Evolutionary conservation across 2,329 filamentous ascomycete genomes (phyloP).

Genomic region (Paraphoma chrysanthemicola): DNA sequence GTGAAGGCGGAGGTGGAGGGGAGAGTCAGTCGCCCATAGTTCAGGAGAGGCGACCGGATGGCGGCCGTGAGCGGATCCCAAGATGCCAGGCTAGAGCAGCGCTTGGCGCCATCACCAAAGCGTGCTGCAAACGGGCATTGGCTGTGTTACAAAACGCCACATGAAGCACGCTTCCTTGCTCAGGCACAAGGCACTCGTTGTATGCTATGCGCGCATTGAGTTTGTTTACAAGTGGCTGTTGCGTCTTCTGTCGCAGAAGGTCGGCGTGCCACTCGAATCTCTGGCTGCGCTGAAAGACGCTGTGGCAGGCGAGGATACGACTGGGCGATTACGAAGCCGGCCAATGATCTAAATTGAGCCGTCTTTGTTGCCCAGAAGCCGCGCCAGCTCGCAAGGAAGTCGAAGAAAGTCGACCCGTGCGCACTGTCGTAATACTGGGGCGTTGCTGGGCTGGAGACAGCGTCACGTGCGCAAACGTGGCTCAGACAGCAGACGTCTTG

Average conservation of each 20-base stretch:
- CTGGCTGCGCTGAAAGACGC: slow-evolving; percentile 5
- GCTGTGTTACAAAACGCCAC: slow-evolving; percentile 14
- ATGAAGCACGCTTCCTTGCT: slow-evolving; percentile 15
- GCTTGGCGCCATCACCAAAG: slow-evolving; percentile 9
- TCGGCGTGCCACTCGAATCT: slow-evolving; percentile 3
- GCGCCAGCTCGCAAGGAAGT: slow-evolving; percentile 12
- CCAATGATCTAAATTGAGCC: slow-evolving; percentile 20
- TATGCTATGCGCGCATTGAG: slow-evolving; percentile 7
- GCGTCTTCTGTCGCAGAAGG: slow-evolving; percentile 17
- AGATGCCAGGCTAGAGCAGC: slow-evolving; percentile 9
- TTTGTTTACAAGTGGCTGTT: slow-evolving; percentile 8
- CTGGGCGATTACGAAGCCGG: slow-evolving; percentile 23
- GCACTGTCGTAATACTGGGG: slow-evolving; percentile 8
- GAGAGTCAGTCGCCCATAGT: slow-evolving; percentile 2
- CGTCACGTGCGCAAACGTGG: slow-evolving; percentile 16
- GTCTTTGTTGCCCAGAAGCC: slow-evolving; percentile 12
- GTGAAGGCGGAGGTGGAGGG: slow-evolving; percentile 6
- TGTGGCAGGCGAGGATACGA: slow-evolving; percentile 12
- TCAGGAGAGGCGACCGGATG: slow-evolving; percentile 11
- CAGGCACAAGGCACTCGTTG: slow-evolving; percentile 4
- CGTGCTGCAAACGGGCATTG: slow-evolving; percentile 14
- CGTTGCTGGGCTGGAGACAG: slow-evolving; percentile 6
- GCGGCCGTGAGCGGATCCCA: neutral
- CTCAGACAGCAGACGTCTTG: slow-evolving; percentile 3
- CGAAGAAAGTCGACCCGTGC: neutral